Percentiles rank a stretch among this genome's conserved stretches.
phyloP scores from a whole-genome alignment of 2,329 filamentous ascomycete species.

The Neofusicoccum laricinum region DNA sequence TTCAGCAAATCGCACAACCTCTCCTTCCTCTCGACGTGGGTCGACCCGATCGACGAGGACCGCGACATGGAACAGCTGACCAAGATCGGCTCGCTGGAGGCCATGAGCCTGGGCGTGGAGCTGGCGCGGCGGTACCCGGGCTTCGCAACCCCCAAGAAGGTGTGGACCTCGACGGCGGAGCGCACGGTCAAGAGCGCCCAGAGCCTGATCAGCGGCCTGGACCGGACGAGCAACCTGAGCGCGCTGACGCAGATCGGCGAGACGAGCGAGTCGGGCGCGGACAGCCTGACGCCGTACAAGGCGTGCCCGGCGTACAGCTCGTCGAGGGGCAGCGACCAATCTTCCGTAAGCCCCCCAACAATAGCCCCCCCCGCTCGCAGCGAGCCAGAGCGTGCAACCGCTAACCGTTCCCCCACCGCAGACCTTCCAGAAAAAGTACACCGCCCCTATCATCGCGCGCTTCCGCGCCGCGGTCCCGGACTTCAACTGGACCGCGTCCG shows the following conservation, averaged over 20 bases:
- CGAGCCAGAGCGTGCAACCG: background rate
- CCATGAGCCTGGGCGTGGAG: constrained; percentile 57
- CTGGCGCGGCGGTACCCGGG: constrained; percentile 58
- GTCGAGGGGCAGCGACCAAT: constrained; percentile 56
- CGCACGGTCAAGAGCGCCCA: constrained; percentile 58
- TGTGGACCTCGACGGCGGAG: constrained; percentile 64
- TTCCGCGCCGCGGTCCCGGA: constrained; percentile 51
- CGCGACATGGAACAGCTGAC: constrained; percentile 60
- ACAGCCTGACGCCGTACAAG: constrained; percentile 63
- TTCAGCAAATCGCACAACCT: constrained; percentile 57
- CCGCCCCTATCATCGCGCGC: constrained; percentile 58
- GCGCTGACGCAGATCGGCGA: constrained; percentile 57
- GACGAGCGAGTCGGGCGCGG: constrained; percentile 55
- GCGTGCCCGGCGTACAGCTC: constrained; percentile 62
- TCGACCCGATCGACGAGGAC: constrained; percentile 52
- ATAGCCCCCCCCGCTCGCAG: background rate
- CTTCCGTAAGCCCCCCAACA: constrained; percentile 30
- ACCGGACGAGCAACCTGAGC: constrained; percentile 53
- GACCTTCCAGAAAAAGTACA: constrained; percentile 55
- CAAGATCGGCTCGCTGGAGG: constrained; percentile 59
- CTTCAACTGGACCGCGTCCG: constrained; percentile 63
- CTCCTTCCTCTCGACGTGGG: constrained; percentile 57
- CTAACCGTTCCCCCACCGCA: constrained; percentile 17
- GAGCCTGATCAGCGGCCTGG: constrained; percentile 57
- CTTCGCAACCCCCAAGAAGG: constrained; percentile 51